Evolutionary conservation across 2,329 filamentous ascomycete species (phyloP).

Genomic region (Xylariaceae sp.): DNA sequence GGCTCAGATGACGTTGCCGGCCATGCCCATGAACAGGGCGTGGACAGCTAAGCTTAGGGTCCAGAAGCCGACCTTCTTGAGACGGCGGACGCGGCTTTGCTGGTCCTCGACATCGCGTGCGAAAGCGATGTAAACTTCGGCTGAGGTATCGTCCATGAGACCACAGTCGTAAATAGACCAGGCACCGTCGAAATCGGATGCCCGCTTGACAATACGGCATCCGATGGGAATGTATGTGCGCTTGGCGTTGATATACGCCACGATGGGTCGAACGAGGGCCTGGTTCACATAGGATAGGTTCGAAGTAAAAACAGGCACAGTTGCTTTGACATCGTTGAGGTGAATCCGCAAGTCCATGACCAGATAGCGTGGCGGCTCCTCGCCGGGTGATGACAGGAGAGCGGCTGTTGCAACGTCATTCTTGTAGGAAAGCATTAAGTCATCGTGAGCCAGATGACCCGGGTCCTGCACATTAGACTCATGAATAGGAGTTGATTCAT

Average conservation of each 20-base stretch:
- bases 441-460: constrained; percentile 7
- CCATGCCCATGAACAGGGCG: constrained; percentile 90
- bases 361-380: constrained; percentile 69
- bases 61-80: constrained; percentile 97
- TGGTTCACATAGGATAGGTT: constrained; percentile 96
- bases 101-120: constrained; percentile 86
- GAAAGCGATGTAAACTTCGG: constrained; percentile 93
- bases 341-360: constrained; percentile 95
- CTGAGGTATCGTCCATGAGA: constrained; percentile 86
- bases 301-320: constrained; percentile 85
- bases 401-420: neutral
- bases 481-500: constrained; percentile 19
- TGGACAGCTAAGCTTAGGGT: constrained; percentile 88
- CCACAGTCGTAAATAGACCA: constrained; percentile 95
- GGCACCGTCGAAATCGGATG: constrained; percentile 85
- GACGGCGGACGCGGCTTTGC: constrained; percentile 74
- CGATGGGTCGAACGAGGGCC: constrained; percentile 88
- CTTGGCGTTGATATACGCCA: constrained; percentile 95
- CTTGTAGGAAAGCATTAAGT: constrained; percentile 6
- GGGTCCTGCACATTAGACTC: constrained; percentile 16
- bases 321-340: constrained; percentile 88
- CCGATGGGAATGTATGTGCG: constrained; percentile 93
- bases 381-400: constrained; percentile 19
- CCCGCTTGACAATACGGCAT: constrained; percentile 87
- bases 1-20: constrained; percentile 62